Conservation (phyloP, 2,329 filamentous ascomycete species). For the Clonostachys chloroleuca region DNA sequence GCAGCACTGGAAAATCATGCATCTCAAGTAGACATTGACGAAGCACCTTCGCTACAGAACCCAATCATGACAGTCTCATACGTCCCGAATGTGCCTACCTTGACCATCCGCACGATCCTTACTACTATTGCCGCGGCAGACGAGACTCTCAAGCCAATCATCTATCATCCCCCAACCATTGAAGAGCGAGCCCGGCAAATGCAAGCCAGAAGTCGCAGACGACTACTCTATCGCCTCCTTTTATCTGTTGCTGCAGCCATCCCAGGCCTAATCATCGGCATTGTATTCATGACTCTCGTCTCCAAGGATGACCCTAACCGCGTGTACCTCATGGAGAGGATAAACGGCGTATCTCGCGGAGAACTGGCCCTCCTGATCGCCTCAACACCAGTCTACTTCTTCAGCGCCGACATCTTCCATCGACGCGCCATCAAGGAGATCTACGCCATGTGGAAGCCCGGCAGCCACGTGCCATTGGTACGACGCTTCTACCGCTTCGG, state of each 20-base stretch:
- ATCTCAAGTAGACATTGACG: constrained; percentile 33
- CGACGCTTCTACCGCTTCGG: constrained; percentile 87
- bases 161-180: constrained; percentile 77
- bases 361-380: constrained; percentile 79
- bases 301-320: constrained; percentile 36
- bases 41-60: constrained; percentile 49
- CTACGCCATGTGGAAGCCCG: constrained; percentile 68
- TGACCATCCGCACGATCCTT: constrained; percentile 76
- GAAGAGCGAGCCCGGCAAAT: constrained; percentile 77
- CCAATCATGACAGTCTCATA: constrained; percentile 72
- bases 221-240: constrained; percentile 57
- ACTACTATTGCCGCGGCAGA: constrained; percentile 63
- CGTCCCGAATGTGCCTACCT: constrained; percentile 56
- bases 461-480: constrained; percentile 67
- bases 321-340: constrained; percentile 62
- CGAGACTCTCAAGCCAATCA: constrained; percentile 57
- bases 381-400: constrained; percentile 83
- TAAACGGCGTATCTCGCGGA: constrained; percentile 65
- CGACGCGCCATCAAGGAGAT: constrained; percentile 74
- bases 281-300: constrained; percentile 86
- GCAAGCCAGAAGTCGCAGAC: constrained; percentile 46
- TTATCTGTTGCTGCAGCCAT: constrained; percentile 68
- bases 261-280: constrained; percentile 81
- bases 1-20: constrained; percentile 37
- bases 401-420: constrained; percentile 83